A percentile compares a stretch with the other conserved stretches of the same genome.
Evolutionary conservation across 2,329 filamentous ascomycete genomes (phyloP).

Genomic region (Hysterium pulicare): DNA sequence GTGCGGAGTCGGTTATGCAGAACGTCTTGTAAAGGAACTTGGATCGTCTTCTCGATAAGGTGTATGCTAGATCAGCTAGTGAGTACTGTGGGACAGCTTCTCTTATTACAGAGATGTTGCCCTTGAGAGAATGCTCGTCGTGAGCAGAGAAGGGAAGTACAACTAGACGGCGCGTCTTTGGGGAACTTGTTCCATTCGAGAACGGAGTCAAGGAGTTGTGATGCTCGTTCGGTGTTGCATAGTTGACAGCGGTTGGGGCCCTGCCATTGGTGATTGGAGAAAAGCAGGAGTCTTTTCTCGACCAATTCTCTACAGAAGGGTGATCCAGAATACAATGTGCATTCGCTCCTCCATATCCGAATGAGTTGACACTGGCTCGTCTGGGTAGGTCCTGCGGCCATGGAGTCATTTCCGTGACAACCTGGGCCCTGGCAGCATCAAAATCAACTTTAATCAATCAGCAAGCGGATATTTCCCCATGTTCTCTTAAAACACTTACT

Average conservation of each 20-base stretch:
- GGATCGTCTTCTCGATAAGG: slow-evolving; percentile 7
- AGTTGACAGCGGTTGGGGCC: neutral
- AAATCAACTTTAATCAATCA: neutral
- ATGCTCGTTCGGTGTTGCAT: neutral
- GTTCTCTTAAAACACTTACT: slow-evolving; percentile 10
- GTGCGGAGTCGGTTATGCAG: slow-evolving; percentile 1
- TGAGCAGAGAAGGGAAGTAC: slow-evolving; percentile 17
- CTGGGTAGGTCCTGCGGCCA: neutral
- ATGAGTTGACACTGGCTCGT: neutral
- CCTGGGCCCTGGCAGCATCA: neutral
- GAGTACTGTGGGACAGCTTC: neutral
- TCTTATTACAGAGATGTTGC: slow-evolving; percentile 4
- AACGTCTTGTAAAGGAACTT: slow-evolving; percentile 9
- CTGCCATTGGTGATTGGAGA: neutral
- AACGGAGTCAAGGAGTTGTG: neutral
- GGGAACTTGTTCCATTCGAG: neutral
- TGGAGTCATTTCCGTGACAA: slow-evolving; percentile 1
- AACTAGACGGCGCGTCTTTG: slow-evolving; percentile 2
- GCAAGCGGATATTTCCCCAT: neutral
- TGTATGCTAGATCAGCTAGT: slow-evolving; percentile 16
- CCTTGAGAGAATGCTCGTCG: slow-evolving; percentile 6
- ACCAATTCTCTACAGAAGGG: neutral
- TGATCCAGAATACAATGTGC: slow-evolving; percentile 6
- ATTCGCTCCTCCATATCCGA: slow-evolving; percentile 4
- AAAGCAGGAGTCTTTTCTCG: neutral